phyloP scores from a whole-genome alignment of 768 basidiomycete genomes.

The Lanmaoa rubissima region DNA sequence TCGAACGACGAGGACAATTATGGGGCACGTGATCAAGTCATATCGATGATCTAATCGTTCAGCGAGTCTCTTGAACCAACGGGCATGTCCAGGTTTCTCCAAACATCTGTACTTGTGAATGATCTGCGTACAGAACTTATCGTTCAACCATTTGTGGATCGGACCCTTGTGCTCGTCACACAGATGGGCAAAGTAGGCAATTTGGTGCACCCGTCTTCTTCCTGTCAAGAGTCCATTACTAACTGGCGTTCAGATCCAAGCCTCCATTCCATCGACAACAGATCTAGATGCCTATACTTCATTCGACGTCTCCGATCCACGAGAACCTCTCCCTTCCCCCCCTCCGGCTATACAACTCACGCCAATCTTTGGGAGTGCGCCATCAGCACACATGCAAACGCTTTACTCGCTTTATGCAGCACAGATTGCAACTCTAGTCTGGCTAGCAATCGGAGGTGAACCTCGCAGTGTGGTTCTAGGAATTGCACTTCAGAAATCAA shows the following conservation, averaged over 20 bases:
- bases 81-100: conserved; percentile 31
- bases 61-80: not conserved
- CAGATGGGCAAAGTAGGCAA: conserved; percentile 90
- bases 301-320: conserved; percentile 35
- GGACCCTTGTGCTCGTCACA: conserved; percentile 81
- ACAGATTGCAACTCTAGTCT: conserved; percentile 86
- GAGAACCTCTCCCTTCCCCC: conserved; percentile 50
- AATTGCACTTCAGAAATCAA: conserved; percentile 55
- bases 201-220: conserved; percentile 49
- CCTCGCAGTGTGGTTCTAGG: conserved; percentile 71
- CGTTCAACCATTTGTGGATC: conserved; percentile 77
- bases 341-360: conserved; percentile 73
- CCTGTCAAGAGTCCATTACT: not conserved
- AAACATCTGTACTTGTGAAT: conserved; percentile 50
- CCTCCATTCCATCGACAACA: conserved; percentile 62
- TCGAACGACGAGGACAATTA: not conserved
- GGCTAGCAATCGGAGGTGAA: conserved; percentile 50
- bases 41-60: too few relatives aligned
- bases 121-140: conserved; percentile 70
- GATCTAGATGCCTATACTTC: conserved; percentile 44
- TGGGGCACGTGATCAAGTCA: conserved; percentile 3
- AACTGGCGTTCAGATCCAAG: conserved; percentile 64
- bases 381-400: conserved; percentile 64
- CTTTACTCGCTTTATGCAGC: conserved; percentile 78
- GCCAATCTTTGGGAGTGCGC: conserved; percentile 72